These are phyloP conservation scores for Mucor velutinosus DNA, from an alignment of 371 early-diverging fungal species.

Conservation along the genomic window DNA sequence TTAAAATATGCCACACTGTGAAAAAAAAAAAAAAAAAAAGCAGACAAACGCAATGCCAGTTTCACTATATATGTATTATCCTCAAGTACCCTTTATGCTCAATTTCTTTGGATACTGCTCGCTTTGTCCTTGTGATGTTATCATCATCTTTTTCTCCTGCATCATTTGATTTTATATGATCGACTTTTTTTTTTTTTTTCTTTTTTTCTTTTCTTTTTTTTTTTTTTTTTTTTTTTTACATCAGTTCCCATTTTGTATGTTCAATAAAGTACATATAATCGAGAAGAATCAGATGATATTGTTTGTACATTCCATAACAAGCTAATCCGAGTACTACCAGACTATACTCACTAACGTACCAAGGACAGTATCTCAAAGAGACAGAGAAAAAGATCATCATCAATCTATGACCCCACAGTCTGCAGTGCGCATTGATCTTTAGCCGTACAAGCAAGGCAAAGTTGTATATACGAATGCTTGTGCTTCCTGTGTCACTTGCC, in stretches of 20 bases:
- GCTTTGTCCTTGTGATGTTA: background rate
- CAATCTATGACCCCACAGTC: background rate
- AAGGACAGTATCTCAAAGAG: no score
- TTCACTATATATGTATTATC: background rate
- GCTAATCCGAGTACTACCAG: background rate
- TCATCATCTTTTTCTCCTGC: background rate
- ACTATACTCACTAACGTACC: background rate
- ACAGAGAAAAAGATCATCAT: background rate
- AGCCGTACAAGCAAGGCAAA: background rate
- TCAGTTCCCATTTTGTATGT: background rate
- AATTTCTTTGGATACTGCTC: background rate
- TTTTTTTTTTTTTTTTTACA: background rate
- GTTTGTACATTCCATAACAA: background rate
- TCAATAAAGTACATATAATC: background rate
- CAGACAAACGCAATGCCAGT: background rate
- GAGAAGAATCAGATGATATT: background rate
- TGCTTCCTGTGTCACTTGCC: background rate
- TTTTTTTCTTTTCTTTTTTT: background rate
- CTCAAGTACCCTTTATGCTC: background rate
- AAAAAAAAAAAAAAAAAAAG: background rate
- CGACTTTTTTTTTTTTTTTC: background rate
- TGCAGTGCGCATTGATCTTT: background rate
- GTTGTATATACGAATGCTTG: background rate
- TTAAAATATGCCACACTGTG: background rate
- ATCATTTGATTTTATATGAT: background rate